phyloP scores from a whole-genome alignment of 768 basidiomycete genomes.

The Hygrophorus pudorinus region DNA sequence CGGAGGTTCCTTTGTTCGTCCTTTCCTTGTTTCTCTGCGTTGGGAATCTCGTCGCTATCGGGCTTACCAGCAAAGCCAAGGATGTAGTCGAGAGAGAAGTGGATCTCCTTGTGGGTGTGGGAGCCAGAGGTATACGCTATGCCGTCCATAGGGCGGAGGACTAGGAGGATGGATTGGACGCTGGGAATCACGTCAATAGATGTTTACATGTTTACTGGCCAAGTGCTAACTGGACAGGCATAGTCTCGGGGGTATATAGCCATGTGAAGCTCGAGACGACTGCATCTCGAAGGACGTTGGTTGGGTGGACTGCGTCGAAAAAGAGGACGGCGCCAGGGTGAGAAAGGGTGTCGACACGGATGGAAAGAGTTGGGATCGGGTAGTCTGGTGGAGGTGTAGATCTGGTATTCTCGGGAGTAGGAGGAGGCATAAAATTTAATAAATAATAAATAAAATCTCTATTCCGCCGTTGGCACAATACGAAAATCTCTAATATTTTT shows the following conservation, averaged over 20 bases:
- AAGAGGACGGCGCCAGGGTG: constrained; percentile 53
- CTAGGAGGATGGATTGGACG: constrained; percentile 43
- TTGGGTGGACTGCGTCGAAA: constrained; percentile 38
- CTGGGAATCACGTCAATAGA: constrained; percentile 20
- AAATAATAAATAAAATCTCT: too few relatives aligned
- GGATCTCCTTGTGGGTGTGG: constrained; percentile 56
- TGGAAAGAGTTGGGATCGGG: constrained; percentile 45
- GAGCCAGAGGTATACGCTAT: constrained; percentile 59
- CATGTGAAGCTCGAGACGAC: constrained; percentile 38
- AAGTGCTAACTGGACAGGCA: constrained; percentile 26
- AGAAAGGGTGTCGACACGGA: constrained; percentile 48
- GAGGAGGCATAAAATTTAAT: too few relatives aligned
- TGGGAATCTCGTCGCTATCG: constrained; percentile 51
- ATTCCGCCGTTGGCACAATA: too few relatives aligned
- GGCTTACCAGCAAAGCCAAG: constrained; percentile 25
- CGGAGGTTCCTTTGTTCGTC: constrained; percentile 16
- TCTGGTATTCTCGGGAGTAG: too few relatives aligned
- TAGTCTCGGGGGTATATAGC: constrained; percentile 29
- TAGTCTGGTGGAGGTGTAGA: constrained; percentile 17
- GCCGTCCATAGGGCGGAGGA: constrained; percentile 58
- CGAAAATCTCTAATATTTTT: too few relatives aligned
- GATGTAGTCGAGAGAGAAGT: constrained; percentile 62
- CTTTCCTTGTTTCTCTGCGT: constrained; percentile 28
- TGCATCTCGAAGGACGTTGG: constrained; percentile 30
- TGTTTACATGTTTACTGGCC: constrained; percentile 5